Base-by-base conservation (phyloP, 2,329 filamentous ascomycete species). In the Aspergillus ochraceoroseus region DNA sequence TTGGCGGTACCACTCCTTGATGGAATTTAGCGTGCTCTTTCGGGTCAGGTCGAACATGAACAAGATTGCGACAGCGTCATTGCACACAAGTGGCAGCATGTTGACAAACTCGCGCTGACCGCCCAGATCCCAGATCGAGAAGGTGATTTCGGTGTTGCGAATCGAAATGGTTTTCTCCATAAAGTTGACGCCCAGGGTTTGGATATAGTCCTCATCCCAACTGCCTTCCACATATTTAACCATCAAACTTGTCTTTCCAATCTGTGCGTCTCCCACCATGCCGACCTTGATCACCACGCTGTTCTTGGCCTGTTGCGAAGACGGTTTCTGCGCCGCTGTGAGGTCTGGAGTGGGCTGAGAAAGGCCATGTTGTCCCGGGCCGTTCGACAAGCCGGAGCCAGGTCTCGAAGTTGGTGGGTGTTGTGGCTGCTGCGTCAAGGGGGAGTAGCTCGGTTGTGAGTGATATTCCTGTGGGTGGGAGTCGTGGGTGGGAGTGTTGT, bases 151-250 rank as follows among this genome's bases (percentile, higher is more conserved):
- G 11, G 92, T 98, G 69, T 98, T 98, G 48, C 92, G 85, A 67
- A 98, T 98, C 48, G 87, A 94, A 62, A 98, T 98, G 23, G 92
- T 98, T 76, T 98, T 98, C 67, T 98, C 92, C 92, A 98, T 98
- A 69, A 98, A 98, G 68, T 98, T 98, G 68, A 98, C 92, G 53
- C 92, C 92, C 30, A 98, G 72, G 14, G 92, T 98, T 70, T 98
- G 92, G 59, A 98, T 98, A 67, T 98, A 98, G 65, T 98, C 92
- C 70, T 98, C 92, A 66, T 98, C 92, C 88, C 92, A 98, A 68
- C 89, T 95, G 45, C 92, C 92, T 70, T 98, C 92, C 41, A 98
- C 92, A 62, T 98, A 98, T 67, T 98, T 98, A 61, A 98, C 92
- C 92, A 98, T 98, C 62, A 98, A 70, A 51, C 89, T 95, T 12